Conservation (phyloP, 2,329 filamentous ascomycete genomes). For the Pseudocercospora cruenta region DNA sequence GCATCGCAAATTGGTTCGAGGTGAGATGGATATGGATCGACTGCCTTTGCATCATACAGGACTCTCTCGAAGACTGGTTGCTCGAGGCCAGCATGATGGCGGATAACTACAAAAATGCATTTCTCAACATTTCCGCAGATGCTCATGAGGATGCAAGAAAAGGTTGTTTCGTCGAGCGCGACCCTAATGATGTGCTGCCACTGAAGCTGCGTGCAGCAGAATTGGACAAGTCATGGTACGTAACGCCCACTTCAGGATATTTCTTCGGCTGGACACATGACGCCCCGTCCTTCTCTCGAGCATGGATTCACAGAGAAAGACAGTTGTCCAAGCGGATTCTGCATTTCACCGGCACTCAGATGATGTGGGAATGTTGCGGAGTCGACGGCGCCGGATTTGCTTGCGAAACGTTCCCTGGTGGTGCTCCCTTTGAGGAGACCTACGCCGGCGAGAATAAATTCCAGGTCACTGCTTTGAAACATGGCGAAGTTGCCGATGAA, state of each 20-base stretch:
- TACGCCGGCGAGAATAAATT: conserved; percentile 5
- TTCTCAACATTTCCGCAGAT: conserved; percentile 6
- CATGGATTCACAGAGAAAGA: conserved; percentile 4
- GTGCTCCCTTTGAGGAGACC: not conserved
- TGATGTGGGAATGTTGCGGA: conserved; percentile 10
- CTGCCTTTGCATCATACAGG: conserved; percentile 17
- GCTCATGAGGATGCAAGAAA: not conserved
- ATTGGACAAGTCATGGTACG: not conserved
- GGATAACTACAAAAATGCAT: conserved; percentile 6
- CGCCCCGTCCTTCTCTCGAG: conserved; percentile 2
- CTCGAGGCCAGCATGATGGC: not conserved
- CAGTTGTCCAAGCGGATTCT: not conserved
- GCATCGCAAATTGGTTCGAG: not conserved
- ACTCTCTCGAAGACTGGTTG: conserved; percentile 9
- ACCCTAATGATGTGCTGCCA: not conserved
- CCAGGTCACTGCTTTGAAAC: not conserved
- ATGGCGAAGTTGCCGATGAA: not conserved
- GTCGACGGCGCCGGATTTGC: not conserved
- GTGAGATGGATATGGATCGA: conserved; percentile 11
- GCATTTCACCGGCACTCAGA: conserved; percentile 4
- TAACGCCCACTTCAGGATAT: not conserved
- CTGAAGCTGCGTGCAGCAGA: not conserved
- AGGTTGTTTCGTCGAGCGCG: conserved; percentile 4
- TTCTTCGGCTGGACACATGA: not conserved
- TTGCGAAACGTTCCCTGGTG: conserved; percentile 8